Percentiles rank a stretch among this genome's conserved stretches.
Evolutionary conservation across 352 stramenopile species (phyloP).

Genomic region (Phytophthora pistaciae): DNA sequence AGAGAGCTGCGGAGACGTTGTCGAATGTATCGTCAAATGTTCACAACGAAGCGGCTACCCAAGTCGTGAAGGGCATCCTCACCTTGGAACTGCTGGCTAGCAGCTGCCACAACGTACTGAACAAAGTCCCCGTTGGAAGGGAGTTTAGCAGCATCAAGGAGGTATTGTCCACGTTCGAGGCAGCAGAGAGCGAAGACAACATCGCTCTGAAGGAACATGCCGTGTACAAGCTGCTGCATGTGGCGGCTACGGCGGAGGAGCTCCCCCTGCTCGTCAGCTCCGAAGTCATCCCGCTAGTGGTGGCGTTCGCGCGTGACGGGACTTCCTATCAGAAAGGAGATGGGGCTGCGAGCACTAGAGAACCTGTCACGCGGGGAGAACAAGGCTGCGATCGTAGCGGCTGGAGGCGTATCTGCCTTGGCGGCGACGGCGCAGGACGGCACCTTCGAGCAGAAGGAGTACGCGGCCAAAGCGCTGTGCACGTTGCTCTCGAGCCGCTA

Average conservation of each 20-base stretch:
- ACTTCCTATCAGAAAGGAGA: constrained; percentile 6
- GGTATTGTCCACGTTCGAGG: neutral
- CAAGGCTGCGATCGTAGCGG: constrained; percentile 5
- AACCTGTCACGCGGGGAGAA: neutral
- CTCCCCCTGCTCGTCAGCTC: constrained; percentile 2
- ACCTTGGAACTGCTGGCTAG: neutral
- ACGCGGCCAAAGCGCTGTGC: neutral
- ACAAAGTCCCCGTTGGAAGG: neutral
- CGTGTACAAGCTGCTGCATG: constrained; percentile 2
- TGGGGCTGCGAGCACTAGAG: neutral
- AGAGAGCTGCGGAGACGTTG: neutral
- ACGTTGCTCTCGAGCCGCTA: neutral
- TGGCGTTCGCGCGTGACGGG: constrained; percentile 5
- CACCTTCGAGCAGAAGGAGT: constrained; percentile 3
- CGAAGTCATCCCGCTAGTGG: constrained; percentile 4
- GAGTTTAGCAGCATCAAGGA: neutral
- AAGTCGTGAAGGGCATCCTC: neutral
- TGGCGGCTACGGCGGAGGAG: neutral
- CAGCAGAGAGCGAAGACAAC: neutral
- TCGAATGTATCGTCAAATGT: neutral
- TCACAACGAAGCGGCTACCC: constrained; percentile 4
- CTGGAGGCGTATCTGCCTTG: constrained; percentile 1
- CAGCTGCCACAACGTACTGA: neutral
- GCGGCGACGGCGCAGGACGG: neutral
- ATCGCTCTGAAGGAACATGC: constrained; percentile 2